These are phyloP conservation scores for Ogataea populi-albae DNA, from an alignment of 805 yeast genomes.

Conservation along the genomic window DNA sequence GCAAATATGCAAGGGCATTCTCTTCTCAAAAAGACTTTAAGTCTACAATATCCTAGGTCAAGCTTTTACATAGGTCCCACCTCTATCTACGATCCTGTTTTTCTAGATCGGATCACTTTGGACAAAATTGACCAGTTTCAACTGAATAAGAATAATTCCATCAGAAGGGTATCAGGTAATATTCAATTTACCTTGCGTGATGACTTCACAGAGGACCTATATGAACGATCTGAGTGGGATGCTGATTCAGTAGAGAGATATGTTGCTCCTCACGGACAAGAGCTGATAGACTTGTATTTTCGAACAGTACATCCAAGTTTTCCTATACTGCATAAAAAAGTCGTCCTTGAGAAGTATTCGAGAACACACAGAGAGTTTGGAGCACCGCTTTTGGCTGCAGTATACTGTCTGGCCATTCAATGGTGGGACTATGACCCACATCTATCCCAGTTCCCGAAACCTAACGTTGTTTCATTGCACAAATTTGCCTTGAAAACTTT, in stretches of 20 bases:
- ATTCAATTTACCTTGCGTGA: conserved; percentile 77
- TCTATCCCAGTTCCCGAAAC: conserved; percentile 72
- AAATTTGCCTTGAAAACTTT: conserved; percentile 65
- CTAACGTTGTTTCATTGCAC: conserved; percentile 68
- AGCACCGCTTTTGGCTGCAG: conserved; percentile 88
- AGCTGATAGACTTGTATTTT: conserved; percentile 75
- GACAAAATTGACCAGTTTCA: conserved; percentile 81
- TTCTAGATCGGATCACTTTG: conserved; percentile 61
- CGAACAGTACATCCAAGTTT: conserved; percentile 86
- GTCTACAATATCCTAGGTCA: conserved; percentile 86
- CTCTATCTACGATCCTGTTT: conserved; percentile 71
- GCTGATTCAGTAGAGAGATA: conserved; percentile 81
- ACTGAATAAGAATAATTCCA: conserved; percentile 58
- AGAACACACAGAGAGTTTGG: conserved; percentile 89
- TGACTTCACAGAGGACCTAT: conserved; percentile 71
- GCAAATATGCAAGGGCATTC: conserved; percentile 61
- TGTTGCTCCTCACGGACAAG: conserved; percentile 90
- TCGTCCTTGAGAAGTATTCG: conserved; percentile 85
- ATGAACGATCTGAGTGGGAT: conserved; percentile 66
- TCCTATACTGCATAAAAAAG: conserved; percentile 88
- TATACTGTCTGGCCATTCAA: conserved; percentile 81
- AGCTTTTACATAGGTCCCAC: conserved; percentile 88
- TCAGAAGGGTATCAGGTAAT: conserved; percentile 75
- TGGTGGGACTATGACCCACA: conserved; percentile 93
- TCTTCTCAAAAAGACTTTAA: conserved; percentile 61